Conservation (phyloP, 2,329 filamentous ascomycete genomes). For the Exophiala calicioides region DNA sequence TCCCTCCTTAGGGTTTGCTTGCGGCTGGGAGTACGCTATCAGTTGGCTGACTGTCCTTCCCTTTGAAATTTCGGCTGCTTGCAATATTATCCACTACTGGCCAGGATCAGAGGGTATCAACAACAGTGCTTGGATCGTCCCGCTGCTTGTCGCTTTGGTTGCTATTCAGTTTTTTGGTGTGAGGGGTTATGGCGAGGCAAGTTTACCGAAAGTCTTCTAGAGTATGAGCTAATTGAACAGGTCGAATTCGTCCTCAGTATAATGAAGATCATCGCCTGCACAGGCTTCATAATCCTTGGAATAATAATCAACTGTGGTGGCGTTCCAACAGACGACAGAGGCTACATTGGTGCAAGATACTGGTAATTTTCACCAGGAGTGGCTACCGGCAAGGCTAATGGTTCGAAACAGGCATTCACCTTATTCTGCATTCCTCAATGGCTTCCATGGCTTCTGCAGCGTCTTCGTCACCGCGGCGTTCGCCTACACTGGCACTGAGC, state of each 20-base stretch:
- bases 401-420: constrained; percentile 3
- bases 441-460: constrained; percentile 64
- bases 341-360: constrained; percentile 24
- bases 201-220: constrained; percentile 8
- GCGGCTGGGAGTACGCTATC: constrained; percentile 57
- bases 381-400: no score
- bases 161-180: constrained; percentile 52
- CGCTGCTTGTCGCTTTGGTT: constrained; percentile 16
- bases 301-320: constrained; percentile 84
- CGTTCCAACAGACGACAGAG: constrained; percentile 23
- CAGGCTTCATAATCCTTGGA: constrained; percentile 73
- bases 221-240: constrained; percentile 10
- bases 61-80: no score
- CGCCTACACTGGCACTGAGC: constrained; percentile 63
- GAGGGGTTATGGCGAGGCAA: constrained; percentile 44
- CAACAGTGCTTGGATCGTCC: constrained; percentile 31
- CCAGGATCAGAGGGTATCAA: constrained; percentile 36
- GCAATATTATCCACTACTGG: constrained; percentile 63
- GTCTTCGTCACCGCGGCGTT: constrained; percentile 66
- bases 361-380: no score
- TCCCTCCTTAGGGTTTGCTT: constrained; percentile 58
- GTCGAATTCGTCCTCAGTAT: constrained; percentile 60
- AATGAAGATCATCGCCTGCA: constrained; percentile 60
- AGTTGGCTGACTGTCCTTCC: constrained; percentile 81
- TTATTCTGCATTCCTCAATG: constrained; percentile 61